phyloP scores from a whole-genome alignment of 2,329 filamentous ascomycete genomes.

The Achaetomium macrosporum region DNA sequence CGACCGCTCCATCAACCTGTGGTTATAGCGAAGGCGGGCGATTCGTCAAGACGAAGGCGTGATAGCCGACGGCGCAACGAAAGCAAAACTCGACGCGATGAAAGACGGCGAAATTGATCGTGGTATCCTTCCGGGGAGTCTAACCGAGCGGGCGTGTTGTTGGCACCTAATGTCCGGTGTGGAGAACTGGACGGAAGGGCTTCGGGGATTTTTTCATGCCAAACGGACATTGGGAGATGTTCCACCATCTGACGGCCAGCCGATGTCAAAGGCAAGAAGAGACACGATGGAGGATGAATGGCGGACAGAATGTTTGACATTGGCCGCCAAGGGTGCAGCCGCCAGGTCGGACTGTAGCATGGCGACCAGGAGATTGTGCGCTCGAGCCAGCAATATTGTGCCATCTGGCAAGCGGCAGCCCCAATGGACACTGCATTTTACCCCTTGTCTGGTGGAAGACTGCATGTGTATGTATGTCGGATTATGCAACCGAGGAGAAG shows the following conservation, averaged over 20 bases:
- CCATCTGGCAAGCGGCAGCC: slow-evolving; percentile 41
- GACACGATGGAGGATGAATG: slow-evolving; percentile 18
- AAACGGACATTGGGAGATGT: slow-evolving; percentile 8
- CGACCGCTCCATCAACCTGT: slow-evolving; percentile 52
- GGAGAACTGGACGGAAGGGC: slow-evolving; percentile 7
- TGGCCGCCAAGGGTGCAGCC: slow-evolving; percentile 19
- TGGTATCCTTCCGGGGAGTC: slow-evolving; percentile 4
- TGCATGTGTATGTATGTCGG: slow-evolving; percentile 30
- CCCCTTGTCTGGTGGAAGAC: slow-evolving; percentile 28
- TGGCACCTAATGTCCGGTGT: slow-evolving; percentile 17
- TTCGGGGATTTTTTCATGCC: slow-evolving; percentile 14
- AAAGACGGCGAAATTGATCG: slow-evolving; percentile 26
- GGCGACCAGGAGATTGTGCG: slow-evolving; percentile 25
- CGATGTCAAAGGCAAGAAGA: slow-evolving; percentile 9
- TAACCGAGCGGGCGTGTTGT: slow-evolving; percentile 8
- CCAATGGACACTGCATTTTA: slow-evolving; percentile 32
- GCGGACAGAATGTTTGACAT: slow-evolving; percentile 16
- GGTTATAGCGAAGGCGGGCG: slow-evolving; percentile 40
- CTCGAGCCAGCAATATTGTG: slow-evolving; percentile 39
- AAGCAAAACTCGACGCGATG: slow-evolving; percentile 21
- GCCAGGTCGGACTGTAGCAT: slow-evolving; percentile 22
- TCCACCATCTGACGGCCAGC: slow-evolving; percentile 10
- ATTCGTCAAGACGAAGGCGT: slow-evolving; percentile 32
- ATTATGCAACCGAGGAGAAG: slow-evolving; percentile 28
- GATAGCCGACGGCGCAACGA: slow-evolving; percentile 31